phyloP scores from a whole-genome alignment of 1,284 basidiomycete species.

The Xanthoconium separans region DNA sequence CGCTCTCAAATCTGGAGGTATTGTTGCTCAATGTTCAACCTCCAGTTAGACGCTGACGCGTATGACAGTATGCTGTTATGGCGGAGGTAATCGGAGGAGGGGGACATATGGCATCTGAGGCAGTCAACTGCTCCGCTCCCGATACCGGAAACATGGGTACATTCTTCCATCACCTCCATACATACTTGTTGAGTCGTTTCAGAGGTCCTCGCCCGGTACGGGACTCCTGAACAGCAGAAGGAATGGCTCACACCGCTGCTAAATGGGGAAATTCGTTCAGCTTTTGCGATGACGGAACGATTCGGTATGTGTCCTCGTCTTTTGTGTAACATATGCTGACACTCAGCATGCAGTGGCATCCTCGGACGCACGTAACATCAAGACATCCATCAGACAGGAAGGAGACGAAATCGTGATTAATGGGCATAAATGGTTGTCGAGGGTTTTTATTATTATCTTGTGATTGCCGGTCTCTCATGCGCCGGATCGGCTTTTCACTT shows the following conservation, averaged over 20 bases:
- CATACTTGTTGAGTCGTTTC: constrained; percentile 9
- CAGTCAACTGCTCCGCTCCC: constrained; percentile 90
- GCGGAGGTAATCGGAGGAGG: constrained; percentile 90
- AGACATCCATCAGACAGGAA: constrained; percentile 83
- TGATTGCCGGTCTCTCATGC: constrained; percentile 14
- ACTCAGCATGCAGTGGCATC: constrained; percentile 67
- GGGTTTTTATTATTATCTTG: too few relatives aligned
- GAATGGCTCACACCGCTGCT: constrained; percentile 88
- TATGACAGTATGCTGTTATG: constrained; percentile 86
- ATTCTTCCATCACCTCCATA: constrained; percentile 19
- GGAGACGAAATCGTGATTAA: constrained; percentile 91
- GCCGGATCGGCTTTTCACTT: constrained; percentile 4
- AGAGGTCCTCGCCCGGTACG: constrained; percentile 97
- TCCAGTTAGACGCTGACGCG: constrained; percentile 1
- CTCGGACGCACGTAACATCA: constrained; percentile 95
- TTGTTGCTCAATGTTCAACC: constrained; percentile 14
- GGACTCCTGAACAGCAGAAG: constrained; percentile 85
- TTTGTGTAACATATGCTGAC: constrained; percentile 1
- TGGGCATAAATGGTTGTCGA: constrained; percentile 88
- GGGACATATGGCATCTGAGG: constrained; percentile 80
- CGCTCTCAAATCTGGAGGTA: constrained; percentile 90
- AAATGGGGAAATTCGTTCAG: constrained; percentile 90
- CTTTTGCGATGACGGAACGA: constrained; percentile 94
- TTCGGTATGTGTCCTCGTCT: constrained; percentile 54
- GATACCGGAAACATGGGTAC: constrained; percentile 95